Evolutionary conservation across 2,329 filamentous ascomycete genomes (phyloP), one percentile per base, ranked within the genome.

Genomic region (Leptographium lundbergii): DNA sequence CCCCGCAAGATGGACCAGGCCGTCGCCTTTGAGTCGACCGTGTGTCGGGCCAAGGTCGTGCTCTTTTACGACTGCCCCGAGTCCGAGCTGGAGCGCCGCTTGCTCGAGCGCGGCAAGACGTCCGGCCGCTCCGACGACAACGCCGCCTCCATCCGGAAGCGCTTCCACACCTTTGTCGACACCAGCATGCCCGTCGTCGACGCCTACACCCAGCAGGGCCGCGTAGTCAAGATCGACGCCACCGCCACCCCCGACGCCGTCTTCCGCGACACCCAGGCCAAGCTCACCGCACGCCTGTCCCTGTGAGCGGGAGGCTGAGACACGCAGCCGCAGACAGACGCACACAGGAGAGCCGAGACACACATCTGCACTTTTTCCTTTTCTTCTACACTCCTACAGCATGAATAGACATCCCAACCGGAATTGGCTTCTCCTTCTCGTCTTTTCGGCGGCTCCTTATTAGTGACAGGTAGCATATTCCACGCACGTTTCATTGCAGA

Each of bases 1-100:
- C 94, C 94, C 36, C 84, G 94, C 67, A 96, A 99, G 78, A 88
- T 97, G 77, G 94, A 97, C 77, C 94, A 99, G 79, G 94, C 92
- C 17, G 72, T 90, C 64, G 91, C 90, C 74, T 99, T 99, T 70
- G 94, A 99, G 76, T 82, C 90, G 71, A 80, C 85, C 5, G 92
- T 99, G 56, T 94, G 90, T 68, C 86, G 84, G 13, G 89, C 88
- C 60, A 81, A 83, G 70, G 86, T 95, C 68, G 94, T 95, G 4
- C 79, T 99, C 62, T 99, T 99, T 79, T 92, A 91, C 71, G 90
- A 96, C 73, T 96, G 91, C 69, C 87, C 91, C 7, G 94, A 97
- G 77, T 80, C 84, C 57, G 87, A 90, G 67, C 94, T 99, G 89
- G 81, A 92, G 77, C 74, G 80, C 68, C 81, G 92, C 34, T 76